phyloP scores from a whole-genome alignment of 495 filamentous ascomycete genomes.

The Xylaria sp. region DNA sequence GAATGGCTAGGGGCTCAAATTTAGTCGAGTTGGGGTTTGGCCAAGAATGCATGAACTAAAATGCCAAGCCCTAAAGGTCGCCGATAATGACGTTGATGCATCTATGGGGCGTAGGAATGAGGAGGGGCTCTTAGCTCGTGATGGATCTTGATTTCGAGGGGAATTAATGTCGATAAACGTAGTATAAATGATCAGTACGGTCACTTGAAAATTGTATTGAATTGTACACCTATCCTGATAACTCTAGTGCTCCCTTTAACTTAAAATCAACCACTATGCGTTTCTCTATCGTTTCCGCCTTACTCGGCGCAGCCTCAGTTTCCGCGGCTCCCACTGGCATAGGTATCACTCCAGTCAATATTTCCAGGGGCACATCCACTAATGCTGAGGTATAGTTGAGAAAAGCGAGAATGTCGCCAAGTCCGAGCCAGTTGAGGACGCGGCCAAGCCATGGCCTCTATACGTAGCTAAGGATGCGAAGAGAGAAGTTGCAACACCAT shows the following conservation, averaged over 20 bases:
- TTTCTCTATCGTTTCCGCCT: background rate
- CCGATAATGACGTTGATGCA: background rate
- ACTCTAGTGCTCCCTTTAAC: background rate
- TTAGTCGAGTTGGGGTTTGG: too few species aligned
- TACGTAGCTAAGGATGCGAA: conserved; percentile 4
- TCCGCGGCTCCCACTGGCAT: background rate
- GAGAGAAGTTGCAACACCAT: too few species aligned
- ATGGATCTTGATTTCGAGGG: background rate
- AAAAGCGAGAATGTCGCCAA: background rate
- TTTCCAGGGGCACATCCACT: background rate
- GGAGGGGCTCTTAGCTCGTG: background rate
- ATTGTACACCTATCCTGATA: background rate
- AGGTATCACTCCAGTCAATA: background rate
- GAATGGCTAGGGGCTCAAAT: too few species aligned
- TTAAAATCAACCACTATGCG: background rate
- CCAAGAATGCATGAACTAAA: too few species aligned
- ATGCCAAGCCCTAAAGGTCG: background rate
- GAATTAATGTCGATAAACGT: background rate
- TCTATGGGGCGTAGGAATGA: background rate
- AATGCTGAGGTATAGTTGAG: background rate
- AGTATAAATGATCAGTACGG: background rate
- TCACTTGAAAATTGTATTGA: background rate
- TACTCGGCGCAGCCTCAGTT: background rate
- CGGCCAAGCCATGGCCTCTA: background rate
- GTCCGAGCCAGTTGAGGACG: background rate